Evolutionary conservation across 441 rosid species (phyloP).

Genomic region (Francoa sonchifolia): DNA sequence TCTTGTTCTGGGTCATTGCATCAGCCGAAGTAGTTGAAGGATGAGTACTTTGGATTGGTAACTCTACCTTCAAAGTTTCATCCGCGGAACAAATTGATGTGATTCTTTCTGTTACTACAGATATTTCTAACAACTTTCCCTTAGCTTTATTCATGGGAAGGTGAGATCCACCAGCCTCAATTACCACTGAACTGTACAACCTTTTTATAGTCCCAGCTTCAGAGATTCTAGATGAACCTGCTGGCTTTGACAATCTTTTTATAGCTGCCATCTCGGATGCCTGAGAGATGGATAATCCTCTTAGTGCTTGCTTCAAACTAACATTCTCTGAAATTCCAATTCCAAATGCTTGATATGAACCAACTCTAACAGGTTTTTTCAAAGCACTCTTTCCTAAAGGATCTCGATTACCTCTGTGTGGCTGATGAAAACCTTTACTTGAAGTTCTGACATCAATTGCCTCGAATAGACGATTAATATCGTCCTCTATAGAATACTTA

Average conservation of each 20-base stretch:
- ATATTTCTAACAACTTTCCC: constrained; percentile 44
- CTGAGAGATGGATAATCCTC: constrained; percentile 75
- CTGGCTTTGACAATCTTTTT: constrained; percentile 49
- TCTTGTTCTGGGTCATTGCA: constrained; percentile 10
- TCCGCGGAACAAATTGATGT: constrained; percentile 16
- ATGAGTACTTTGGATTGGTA: constrained; percentile 15
- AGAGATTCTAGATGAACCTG: constrained; percentile 28
- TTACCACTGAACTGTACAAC: constrained; percentile 48
- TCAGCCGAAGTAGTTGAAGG: constrained; percentile 10
- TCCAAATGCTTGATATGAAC: constrained; percentile 44
- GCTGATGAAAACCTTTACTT: constrained; percentile 19
- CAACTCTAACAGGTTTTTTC: constrained; percentile 57
- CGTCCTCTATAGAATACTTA: constrained; percentile 58
- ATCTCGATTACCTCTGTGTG: constrained; percentile 24
- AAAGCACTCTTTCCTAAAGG: constrained; percentile 45
- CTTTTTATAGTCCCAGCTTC: constrained; percentile 57
- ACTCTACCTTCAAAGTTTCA: constrained; percentile 20
- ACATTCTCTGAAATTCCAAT: constrained; percentile 60
- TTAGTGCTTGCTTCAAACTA: constrained; percentile 77
- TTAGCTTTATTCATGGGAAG: constrained; percentile 27
- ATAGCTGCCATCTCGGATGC: constrained; percentile 83
- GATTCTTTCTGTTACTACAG: constrained; percentile 45
- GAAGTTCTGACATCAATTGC: constrained; percentile 45
- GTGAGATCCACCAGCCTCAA: constrained; percentile 45
- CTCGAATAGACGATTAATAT: constrained; percentile 60